Evolutionary conservation across 2,329 filamentous ascomycete genomes (phyloP), one percentile per base, ranked within the genome.

Genomic region (Clarireedia sp.): DNA sequence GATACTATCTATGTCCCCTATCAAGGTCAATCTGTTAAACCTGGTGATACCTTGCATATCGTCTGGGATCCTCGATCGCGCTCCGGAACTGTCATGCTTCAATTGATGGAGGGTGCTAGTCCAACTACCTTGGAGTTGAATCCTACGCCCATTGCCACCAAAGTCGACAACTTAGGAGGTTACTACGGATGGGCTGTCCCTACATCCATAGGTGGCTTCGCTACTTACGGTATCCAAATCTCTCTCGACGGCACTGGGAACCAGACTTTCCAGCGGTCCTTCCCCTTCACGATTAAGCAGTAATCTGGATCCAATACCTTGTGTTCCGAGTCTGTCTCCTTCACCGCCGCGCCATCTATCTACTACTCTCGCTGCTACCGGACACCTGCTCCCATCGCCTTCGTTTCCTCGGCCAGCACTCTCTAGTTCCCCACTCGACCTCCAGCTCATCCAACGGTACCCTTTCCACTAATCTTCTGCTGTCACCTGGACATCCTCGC

Each of bases 201-300:
- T 66, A 64, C 71, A 57, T 59, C 66, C 26, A 73, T 79, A 23
- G 77, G 75, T 59, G 63, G 64, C 56, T 66, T 72, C 41, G 71
- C 71, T 51, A 74, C 75, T 65, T 85, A 85, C 70, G 82, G 82
- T 61, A 72, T 86, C 67, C 72, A 75, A 71, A 72, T 86, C 70
- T 68, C 68, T 59, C 73, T 76, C 37, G 75, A 78, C 62, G 70
- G 68, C 60, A 66, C 81, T 70, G 14, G 37, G 4, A 52, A 71
- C 21, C 59, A 48, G 65, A 70, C 75, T 66, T 81, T 80, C 76
- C 81, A 85, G 75, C 84, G 78, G 76, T 82, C 79, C 55, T 77
- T 77, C 73, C 80, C 80, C 63, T 86, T 86, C 66, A 57, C 61
- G 53, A 63, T 69, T 53, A 48, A 54, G 7, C 60, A 58, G 10